Evolutionary conservation across 2,329 filamentous ascomycete species (phyloP), one percentile per base, ranked within the genome.

Genomic region (Sporothrix pseudoabietina): DNA sequence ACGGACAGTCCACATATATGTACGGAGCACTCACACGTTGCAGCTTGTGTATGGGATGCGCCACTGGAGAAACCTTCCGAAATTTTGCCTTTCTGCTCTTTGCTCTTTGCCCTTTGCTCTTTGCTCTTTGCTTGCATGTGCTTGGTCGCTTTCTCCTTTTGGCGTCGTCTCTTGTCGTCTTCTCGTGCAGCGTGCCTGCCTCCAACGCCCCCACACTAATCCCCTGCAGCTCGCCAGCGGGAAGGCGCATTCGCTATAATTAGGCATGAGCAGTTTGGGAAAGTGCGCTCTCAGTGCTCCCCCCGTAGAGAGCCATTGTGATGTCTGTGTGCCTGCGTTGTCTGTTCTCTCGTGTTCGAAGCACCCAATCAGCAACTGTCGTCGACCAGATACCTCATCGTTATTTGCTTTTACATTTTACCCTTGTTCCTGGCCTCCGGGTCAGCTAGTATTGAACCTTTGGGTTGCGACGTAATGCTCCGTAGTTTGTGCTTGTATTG

Each of bases 211-310:
- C 39, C 12, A 8, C 12, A 22, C 61, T n/a, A n/a, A n/a, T n/a
- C n/a, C 26, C 61, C 61, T 66, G 61, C 61, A 66, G 39, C 39
- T 47, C 61, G 61, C 61, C 39, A 66, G 14, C 61, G 61, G 59
- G 65, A 49, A 68, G 65, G 65, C 44, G 65, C 65, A 68, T 68
- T 66, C 65, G 65, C 65, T 52, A 52, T 66, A n/a, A 49, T 68
- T 52, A 68, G 65, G 65, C 30, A 47, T 30, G 41, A 68, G 10
- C 6, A 47, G 32, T 63, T 30, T 66, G 39, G 39, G 61, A 30
- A 65, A 22, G 39, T 6, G 19, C 44, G 44, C 35, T 35, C 35
- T 0, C 2, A 19, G 14, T 49, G 14, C 44, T 16, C 52, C 9
- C 44, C 3, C 52, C 9, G 26, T 30, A 55, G 26, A 16, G 26